Conservation (phyloP, 768 basidiomycete genomes). For the Suillus placidus region DNA sequence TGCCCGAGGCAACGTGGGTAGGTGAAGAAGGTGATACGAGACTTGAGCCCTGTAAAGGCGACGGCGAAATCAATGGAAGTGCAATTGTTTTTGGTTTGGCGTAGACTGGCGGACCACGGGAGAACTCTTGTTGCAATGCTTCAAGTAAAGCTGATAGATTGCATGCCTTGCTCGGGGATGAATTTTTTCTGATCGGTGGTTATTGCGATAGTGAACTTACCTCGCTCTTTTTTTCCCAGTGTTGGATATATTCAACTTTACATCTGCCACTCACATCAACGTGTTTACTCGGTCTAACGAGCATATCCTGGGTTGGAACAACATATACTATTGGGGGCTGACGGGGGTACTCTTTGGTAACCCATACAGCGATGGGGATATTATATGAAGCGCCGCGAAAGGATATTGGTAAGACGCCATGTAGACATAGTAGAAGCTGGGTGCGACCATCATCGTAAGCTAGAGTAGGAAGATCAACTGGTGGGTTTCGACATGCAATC, state of each 20-base stretch:
- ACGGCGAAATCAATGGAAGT: constrained; percentile 20
- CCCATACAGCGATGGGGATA: constrained; percentile 90
- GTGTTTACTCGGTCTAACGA: constrained; percentile 72
- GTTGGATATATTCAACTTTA: constrained; percentile 64
- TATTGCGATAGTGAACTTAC: constrained; percentile 44
- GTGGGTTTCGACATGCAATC: constrained; percentile 18
- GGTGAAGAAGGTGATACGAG: constrained; percentile 24
- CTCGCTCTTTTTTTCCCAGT: constrained; percentile 86
- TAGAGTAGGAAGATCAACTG: constrained; percentile 34
- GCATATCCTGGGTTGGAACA: constrained; percentile 89
- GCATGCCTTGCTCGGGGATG: constrained; percentile 59
- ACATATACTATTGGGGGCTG: constrained; percentile 87
- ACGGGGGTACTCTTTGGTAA: constrained; percentile 82
- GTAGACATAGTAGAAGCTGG: constrained; percentile 86
- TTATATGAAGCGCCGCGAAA: constrained; percentile 82
- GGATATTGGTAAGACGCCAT: constrained; percentile 88
- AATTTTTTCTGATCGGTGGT: constrained; percentile 10
- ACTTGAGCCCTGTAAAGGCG: constrained; percentile 22
- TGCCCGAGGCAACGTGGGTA: constrained; percentile 14
- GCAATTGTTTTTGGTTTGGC: constrained; percentile 63
- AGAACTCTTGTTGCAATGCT: constrained; percentile 82
- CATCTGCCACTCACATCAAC: constrained; percentile 84
- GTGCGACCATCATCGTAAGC: constrained; percentile 95
- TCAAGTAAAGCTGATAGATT: constrained; percentile 72
- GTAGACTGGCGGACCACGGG: constrained; percentile 85